Percentiles rank a stretch among this genome's conserved stretches.
These are phyloP conservation scores for Beta macrorhiza DNA, from an alignment of 179 eudicot species.

Conservation along the genomic window DNA sequence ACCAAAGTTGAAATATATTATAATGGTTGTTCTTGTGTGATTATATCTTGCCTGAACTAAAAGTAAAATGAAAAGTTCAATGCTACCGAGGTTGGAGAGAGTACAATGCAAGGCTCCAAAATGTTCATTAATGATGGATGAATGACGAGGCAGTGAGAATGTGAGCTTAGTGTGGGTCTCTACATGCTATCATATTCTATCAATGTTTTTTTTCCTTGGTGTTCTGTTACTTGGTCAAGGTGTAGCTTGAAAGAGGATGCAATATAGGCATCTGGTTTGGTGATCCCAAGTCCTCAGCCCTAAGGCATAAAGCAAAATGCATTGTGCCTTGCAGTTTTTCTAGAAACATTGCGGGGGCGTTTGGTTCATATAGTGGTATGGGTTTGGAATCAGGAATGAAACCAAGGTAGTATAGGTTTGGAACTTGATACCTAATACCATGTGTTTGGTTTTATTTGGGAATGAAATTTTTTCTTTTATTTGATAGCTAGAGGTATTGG, in stretches of 20 bases:
- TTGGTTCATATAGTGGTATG: no score
- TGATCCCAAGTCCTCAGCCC: not conserved
- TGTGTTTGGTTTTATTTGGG: no score
- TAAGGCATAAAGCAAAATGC: not conserved
- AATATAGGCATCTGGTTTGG: not conserved
- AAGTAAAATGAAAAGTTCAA: not conserved
- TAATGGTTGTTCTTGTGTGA: not conserved
- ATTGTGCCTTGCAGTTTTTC: not conserved
- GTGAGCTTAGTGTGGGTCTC: not conserved
- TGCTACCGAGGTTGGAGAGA: not conserved
- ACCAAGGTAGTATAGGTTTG: no score
- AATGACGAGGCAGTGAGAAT: not conserved
- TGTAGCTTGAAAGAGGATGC: not conserved
- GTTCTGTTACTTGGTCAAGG: not conserved
- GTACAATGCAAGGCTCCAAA: not conserved
- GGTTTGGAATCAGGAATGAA: no score
- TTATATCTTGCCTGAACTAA: not conserved
- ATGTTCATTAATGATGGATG: not conserved
- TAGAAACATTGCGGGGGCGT: not conserved
- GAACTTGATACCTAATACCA: no score
- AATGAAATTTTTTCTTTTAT: no score
- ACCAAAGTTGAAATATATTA: not conserved
- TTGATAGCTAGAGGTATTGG: no score
- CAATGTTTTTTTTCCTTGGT: not conserved
- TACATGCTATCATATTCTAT: not conserved